Percentiles rank a stretch among this genome's conserved stretches.
These are phyloP conservation scores for Paramecium pentaurelia DNA, from an alignment of 73 alveolate species.

Conservation along the genomic window DNA sequence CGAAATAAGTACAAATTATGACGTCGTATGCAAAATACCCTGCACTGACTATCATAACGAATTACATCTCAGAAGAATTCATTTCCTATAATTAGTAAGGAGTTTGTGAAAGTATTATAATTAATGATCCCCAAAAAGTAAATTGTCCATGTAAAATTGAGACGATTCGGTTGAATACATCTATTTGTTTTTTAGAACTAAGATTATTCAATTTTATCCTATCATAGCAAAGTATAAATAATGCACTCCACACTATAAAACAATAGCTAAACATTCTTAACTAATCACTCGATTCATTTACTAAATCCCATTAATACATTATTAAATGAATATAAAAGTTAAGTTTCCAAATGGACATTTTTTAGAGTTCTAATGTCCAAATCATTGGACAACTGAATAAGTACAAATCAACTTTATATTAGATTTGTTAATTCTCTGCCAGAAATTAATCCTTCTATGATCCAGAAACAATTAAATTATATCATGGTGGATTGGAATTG, in stretches of 20 bases:
- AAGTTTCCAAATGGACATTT: background rate
- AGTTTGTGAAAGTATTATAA: background rate
- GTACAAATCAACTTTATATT: background rate
- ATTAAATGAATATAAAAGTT: background rate
- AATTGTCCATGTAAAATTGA: slow-evolving; percentile 6
- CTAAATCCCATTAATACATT: slow-evolving; percentile 31
- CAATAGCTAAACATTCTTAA: slow-evolving; percentile 20
- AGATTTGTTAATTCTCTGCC: background rate
- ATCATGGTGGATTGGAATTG: background rate
- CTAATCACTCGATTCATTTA: background rate
- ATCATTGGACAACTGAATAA: background rate
- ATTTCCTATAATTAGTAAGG: background rate
- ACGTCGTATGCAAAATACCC: slow-evolving; percentile 44
- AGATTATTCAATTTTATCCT: background rate
- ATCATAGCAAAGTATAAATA: background rate
- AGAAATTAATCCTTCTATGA: background rate
- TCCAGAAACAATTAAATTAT: background rate
- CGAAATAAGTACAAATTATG: background rate
- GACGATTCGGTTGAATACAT: background rate
- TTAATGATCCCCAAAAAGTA: slow-evolving; percentile 11
- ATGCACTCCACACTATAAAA: background rate
- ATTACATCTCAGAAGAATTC: background rate
- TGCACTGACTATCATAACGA: background rate
- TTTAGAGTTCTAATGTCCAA: background rate
- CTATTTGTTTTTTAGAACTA: background rate